Percentiles rank a stretch among this genome's conserved stretches.
These are phyloP conservation scores for Linnemannia exigua DNA, from an alignment of 192 early-diverging fungal genomes.

Conservation along the genomic window DNA sequence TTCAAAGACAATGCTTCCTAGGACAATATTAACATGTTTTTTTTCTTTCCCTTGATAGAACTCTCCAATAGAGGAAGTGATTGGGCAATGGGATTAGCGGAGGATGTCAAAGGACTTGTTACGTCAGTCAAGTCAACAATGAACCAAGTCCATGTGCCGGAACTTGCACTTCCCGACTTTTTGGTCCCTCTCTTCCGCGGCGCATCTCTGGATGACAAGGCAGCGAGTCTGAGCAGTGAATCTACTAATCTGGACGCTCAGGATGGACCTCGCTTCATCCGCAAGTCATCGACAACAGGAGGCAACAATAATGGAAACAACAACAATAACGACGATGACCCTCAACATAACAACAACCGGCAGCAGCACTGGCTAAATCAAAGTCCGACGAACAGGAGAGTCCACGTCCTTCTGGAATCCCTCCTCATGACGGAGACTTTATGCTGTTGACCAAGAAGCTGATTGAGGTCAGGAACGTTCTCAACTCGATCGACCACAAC, in stretches of 20 bases:
- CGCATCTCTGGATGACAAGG: constrained; percentile 54
- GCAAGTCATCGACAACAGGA: constrained; percentile 30
- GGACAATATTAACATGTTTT: background rate
- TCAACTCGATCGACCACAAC: constrained; percentile 88
- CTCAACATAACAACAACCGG: constrained; percentile 36
- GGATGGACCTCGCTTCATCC: constrained; percentile 51
- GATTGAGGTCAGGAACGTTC: constrained; percentile 94
- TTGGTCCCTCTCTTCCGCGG: constrained; percentile 57
- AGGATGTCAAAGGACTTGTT: constrained; percentile 43
- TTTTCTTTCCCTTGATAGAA: constrained; percentile 27
- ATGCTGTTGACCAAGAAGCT: constrained; percentile 93
- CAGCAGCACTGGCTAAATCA: constrained; percentile 50
- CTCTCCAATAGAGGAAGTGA: constrained; percentile 54
- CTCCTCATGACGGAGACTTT: constrained; percentile 81
- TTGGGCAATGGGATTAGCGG: constrained; percentile 46
- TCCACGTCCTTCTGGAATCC: constrained; percentile 59
- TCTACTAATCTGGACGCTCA: constrained; percentile 17
- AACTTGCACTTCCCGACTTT: constrained; percentile 53
- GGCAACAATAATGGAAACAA: constrained; percentile 24
- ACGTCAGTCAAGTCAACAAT: constrained; percentile 52
- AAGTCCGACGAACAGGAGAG: constrained; percentile 62
- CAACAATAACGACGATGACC: constrained; percentile 36
- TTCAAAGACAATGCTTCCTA: background rate
- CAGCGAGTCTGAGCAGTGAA: constrained; percentile 17
- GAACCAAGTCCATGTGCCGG: constrained; percentile 45